Evolutionary conservation across 805 yeast species (phyloP).

Genomic region (Ogataea neopini): DNA sequence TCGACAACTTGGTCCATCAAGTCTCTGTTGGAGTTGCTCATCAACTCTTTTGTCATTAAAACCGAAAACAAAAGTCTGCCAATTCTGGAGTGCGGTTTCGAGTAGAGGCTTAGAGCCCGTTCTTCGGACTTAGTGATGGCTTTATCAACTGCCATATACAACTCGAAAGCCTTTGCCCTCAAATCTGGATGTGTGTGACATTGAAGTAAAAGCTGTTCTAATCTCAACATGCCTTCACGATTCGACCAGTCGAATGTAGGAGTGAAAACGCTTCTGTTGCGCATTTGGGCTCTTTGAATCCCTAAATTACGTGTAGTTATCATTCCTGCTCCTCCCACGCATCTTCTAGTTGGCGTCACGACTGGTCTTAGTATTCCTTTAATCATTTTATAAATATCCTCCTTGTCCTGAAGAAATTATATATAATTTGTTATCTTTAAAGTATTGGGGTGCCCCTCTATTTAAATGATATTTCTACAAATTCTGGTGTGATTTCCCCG

Average conservation of each 20-base stretch:
- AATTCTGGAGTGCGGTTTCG: slow-evolving; percentile 9
- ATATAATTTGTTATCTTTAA: not conserved
- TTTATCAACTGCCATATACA: slow-evolving; percentile 14
- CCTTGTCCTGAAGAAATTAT: not conserved
- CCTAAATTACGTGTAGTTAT: not conserved
- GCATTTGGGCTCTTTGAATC: not conserved
- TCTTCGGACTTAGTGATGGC: slow-evolving; percentile 17
- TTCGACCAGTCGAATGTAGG: slow-evolving; percentile 12
- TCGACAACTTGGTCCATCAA: slow-evolving; percentile 17
- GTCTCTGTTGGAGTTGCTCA: slow-evolving; percentile 15
- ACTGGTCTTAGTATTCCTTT: slow-evolving; percentile 4
- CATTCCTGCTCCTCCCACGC: not conserved
- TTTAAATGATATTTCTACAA: not conserved
- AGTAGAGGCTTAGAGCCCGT: slow-evolving; percentile 12
- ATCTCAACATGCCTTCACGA: slow-evolving; percentile 16
- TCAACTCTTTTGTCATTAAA: slow-evolving; percentile 13
- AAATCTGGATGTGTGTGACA: slow-evolving; percentile 20
- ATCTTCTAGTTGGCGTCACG: not conserved
- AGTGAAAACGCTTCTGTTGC: slow-evolving; percentile 6
- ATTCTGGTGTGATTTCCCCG: slow-evolving; percentile 3
- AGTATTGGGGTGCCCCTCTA: not conserved
- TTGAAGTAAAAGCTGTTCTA: slow-evolving; percentile 19
- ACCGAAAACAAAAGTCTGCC: slow-evolving; percentile 15
- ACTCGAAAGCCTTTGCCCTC: slow-evolving; percentile 17
- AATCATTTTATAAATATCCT: not conserved